A percentile compares a stretch with the other conserved stretches of the same genome.
These are phyloP conservation scores for Mrakia hoshinonis DNA, from an alignment of 768 basidiomycete species.

Conservation along the genomic window DNA sequence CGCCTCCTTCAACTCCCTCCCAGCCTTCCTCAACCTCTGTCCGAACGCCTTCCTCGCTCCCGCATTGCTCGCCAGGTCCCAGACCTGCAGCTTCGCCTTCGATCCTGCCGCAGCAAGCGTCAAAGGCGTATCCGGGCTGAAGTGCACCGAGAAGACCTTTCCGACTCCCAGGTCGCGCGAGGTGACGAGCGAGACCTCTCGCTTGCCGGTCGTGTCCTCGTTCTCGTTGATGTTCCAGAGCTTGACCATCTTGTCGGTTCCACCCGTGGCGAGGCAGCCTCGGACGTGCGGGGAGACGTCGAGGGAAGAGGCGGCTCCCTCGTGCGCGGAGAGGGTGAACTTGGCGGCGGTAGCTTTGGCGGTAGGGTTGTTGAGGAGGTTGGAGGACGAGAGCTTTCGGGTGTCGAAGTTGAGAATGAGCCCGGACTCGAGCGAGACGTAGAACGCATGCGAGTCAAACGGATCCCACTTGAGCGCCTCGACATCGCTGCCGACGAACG, in stretches of 20 bases:
- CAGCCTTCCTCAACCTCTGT: constrained; percentile 63
- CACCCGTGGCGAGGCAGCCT: constrained; percentile 87
- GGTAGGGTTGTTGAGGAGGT: constrained; percentile 45
- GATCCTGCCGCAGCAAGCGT: constrained; percentile 91
- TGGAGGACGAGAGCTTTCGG: constrained; percentile 57
- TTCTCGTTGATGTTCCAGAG: constrained; percentile 75
- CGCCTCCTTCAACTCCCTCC: constrained; percentile 48
- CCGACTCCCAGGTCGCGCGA: constrained; percentile 87
- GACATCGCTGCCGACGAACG: constrained; percentile 78
- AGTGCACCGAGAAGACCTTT: constrained; percentile 85
- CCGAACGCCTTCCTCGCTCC: constrained; percentile 78
- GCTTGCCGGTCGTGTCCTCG: constrained; percentile 50
- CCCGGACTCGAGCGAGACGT: constrained; percentile 90
- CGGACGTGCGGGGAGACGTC: constrained; percentile 84
- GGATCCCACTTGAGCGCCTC: constrained; percentile 94
- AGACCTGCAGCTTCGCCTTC: constrained; percentile 85
- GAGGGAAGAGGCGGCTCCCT: constrained; percentile 76
- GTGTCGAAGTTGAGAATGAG: constrained; percentile 86
- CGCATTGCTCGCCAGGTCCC: constrained; percentile 80
- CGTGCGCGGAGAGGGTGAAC: constrained; percentile 88
- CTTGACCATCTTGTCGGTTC: constrained; percentile 84
- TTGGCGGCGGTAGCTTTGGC: constrained; percentile 34
- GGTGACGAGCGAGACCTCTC: constrained; percentile 70
- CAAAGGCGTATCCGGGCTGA: constrained; percentile 80
- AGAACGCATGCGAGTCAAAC: constrained; percentile 79